Evolutionary conservation across 805 yeast genomes (phyloP), one percentile per base, ranked within the genome.

Genomic region (Barnettozyma botsteinii): DNA sequence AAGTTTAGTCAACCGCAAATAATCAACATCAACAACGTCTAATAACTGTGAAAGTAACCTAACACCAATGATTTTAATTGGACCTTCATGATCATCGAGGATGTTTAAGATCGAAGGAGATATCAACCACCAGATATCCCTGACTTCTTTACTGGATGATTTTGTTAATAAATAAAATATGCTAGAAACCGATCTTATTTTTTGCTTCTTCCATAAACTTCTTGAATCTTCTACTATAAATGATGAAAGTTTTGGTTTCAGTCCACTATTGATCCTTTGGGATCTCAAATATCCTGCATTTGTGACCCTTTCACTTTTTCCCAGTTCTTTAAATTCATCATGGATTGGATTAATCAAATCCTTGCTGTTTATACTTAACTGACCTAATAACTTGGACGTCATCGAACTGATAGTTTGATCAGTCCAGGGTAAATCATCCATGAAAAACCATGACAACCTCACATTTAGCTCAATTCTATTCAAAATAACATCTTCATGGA

Each of bases 1-100:
- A 1, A 53, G 30, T 3, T 55, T 55, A 0, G 58, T 56, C 19
- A 40, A 25, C 5, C 34, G 31, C 6, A 56, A 37, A 30, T 33
- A 53, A 4, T 35, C 38, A 2, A 44, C 37, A 9, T 50, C 49
- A n/a, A 49, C 42, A 6, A 24, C 33, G 2, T 45, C 46, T 24
- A 56, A 41, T 12, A 56, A 13, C 1, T 28, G 19, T 3, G 45
- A 34, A 7, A 56, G 23, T 1, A 56, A 26, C 24, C 28, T 31
- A 9, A 53, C 53, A 20, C 60, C 60, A 32, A 41, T 32, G 1
- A 52, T 25, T 33, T 55, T 55, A 4, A 56, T 50, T 6, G 43
- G 35, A 4, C 53, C 57, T 25, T 56, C 60, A 38, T 56, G 57
- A 25, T 56, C 59, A 42, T 56, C 60, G 9, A 56, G 19, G 1